Evolutionary conservation across 2,329 filamentous ascomycete genomes (phyloP), one percentile per base, ranked within the genome.

Genomic region (Nigrospora sphaerica): DNA sequence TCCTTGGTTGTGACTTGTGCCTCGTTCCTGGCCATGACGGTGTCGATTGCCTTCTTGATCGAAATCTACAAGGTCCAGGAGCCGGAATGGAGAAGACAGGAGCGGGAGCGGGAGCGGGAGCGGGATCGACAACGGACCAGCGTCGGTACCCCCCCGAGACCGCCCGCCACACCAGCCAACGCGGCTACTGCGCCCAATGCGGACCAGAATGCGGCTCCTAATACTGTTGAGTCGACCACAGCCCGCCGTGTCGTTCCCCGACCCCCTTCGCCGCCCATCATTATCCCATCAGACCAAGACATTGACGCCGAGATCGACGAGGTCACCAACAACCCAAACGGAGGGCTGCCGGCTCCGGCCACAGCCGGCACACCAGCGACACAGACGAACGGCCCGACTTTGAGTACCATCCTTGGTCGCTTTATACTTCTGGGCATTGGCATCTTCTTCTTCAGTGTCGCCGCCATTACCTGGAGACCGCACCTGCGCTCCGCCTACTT

Each of bases 261-360:
- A 32, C 49, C 59, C 40, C 50, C 59, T 32, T 62, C 64, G 36
- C 63, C 64, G 11, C 76, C 79, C 7, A 69, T 84, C 44, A 81
- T 83, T 28, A 67, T 84, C 17, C 80, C 81, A 1, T 81, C 77
- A 1, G 81, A 83, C 55, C 80, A 84, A 57, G 80, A 83, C 50
- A 65, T 83, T 35, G 77, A 80, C 52, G 77, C 78, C 18, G 80
- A 83, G 57, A 79, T 83, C 33, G 69, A 70, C 23, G 72, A 73
- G 56, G 23, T 56, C 53, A 44, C 55, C 52, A 53, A 59, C 50
- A n/a, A 57, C 55, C 37, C 49, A 50, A 45, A 55, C 53, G 50
- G 55, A 19, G 62, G 56, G 32, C 49, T 61, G 31, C 60, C 62
- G 35, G 56, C 56, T 23, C 54, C 57, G 35, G 56, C 35, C 16